Evolutionary conservation across 1,139 yeast species (phyloP), one percentile per base, ranked within the genome.

Genomic region (Debaryomyces sp.): DNA sequence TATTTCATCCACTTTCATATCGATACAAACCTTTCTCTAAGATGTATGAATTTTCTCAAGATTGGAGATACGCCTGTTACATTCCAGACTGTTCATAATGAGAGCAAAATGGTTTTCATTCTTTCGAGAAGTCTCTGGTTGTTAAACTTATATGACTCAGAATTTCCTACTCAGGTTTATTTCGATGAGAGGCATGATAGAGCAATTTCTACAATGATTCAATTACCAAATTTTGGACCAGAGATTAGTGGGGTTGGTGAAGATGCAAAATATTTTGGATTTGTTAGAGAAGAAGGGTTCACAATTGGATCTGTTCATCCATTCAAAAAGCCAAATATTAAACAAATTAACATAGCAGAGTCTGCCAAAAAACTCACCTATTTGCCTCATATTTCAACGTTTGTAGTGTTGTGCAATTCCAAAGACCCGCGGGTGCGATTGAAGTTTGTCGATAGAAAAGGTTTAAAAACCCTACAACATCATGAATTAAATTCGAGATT

Each of bases 231-330:
- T 17, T 17, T 38, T n/a, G 30, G 21, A 9, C n/a, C 10, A 6
- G 30, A 13, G 12, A 17, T 29, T 17, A 15, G 1, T 18, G 23
- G 6, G 6, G 12, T 15, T 15, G 13, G 13, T 12, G 59, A 41
- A 22, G 18, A 22, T 6, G 6, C 23, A 6, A 41, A 59, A 23
- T 56, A 59, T 9, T 56, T 75, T 44, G 75, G 74, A 1, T 61
- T 77, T 8, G 60, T 79, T 2, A 63, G 84, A 50, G 82, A 77
- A 44, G 84, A 81, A 53, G 86, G 85, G 0, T 61, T 83, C 15
- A 67, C 73, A 27, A 50, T 75, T 2, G 64, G 76, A 0, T 59
- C 64, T 2, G 50, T 80, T 1, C 63, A 52, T 35, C 57, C 68
- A 0, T 71, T 54, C 47, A 65, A 45, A 50, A 60, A 46, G 45